Evolutionary conservation across 2,329 filamentous ascomycete genomes (phyloP), one percentile per base, ranked within the genome.

Genomic region (Cylindrodendrum hubeiense): DNA sequence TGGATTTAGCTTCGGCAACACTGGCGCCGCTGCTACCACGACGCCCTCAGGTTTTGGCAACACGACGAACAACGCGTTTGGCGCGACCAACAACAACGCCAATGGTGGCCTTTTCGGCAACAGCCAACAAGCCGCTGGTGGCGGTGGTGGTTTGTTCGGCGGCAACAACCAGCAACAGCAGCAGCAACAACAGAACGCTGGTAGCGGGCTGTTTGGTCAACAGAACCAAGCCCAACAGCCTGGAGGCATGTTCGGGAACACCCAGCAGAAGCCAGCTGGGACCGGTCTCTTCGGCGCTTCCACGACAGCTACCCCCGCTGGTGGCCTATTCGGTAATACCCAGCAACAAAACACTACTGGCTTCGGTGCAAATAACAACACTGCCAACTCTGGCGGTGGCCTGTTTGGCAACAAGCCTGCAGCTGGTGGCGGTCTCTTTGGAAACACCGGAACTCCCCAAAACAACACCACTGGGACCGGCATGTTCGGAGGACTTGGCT

Each of bases 91-190:
- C 19, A 66, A 71, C 34, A 74, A 60, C 54, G 61, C 69, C 28
- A 67, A 77, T 5, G 76, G 78, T 50, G 76, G 79, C 21, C 72
- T 85, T 3, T 86, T 88, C 58, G 84, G 83, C 39, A 75, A 74
- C 70, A 58, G 71, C 68, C 57, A 69, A 65, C 54, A 76, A 71
- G 30, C 78, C 63, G 74, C 81, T 52, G 79, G 80, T 52, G 79
- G 80, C n/a, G 81, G 82, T 19, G 80, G 82, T 21, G 81, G 82
- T 15, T 73, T 86, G 7, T 87, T 87, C 54, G 84, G 83, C 74
- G 65, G 71, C 66, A 71, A n/a, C n/a, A n/a, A n/a, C 50, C 56
- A 68, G 76, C 76, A 77, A 74, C 67, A n/a, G n/a, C 71, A 75
- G 52, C 68, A 75, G 19, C 74, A 77, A 56, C 74, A 77, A 73